phyloP scores from a whole-genome alignment of 352 stramenopile species.

The Phytophthora nicotianae region DNA sequence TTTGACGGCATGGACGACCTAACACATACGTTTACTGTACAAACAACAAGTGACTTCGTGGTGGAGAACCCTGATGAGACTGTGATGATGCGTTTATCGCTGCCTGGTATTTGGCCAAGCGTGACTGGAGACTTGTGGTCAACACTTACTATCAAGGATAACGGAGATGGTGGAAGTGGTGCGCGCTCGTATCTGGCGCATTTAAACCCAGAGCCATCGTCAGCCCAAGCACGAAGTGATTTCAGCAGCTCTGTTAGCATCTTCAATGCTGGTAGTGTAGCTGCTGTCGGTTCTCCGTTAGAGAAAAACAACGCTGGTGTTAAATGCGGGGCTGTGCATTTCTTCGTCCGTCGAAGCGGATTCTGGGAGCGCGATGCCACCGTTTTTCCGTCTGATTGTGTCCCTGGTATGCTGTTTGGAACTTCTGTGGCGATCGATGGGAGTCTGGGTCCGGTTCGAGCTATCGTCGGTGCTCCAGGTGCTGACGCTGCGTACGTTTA shows the following conservation, averaged over 20 bases:
- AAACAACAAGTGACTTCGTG: constrained; percentile 91
- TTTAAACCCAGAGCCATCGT: constrained; percentile 41
- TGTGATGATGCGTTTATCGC: constrained; percentile 88
- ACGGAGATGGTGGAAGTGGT: constrained; percentile 89
- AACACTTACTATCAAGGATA: constrained; percentile 90
- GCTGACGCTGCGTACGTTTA: constrained; percentile 61
- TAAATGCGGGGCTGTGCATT: constrained; percentile 67
- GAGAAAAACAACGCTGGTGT: constrained; percentile 39
- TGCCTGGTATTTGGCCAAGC: constrained; percentile 93
- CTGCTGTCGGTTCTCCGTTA: constrained; percentile 66
- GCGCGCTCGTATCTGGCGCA: constrained; percentile 68
- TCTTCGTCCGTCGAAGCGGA: constrained; percentile 67
- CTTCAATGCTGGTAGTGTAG: constrained; percentile 65
- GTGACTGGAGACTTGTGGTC: constrained; percentile 87
- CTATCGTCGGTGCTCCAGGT: constrained; percentile 75
- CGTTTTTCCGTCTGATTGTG: constrained; percentile 52
- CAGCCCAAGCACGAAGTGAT: constrained; percentile 42
- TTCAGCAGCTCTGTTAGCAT: constrained; percentile 69
- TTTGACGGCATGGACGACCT: constrained; percentile 60
- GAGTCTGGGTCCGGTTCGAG: constrained; percentile 55
- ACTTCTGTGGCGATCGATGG: constrained; percentile 75
- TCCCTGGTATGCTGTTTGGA: constrained; percentile 59
- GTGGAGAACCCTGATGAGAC: constrained; percentile 93
- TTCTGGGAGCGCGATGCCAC: constrained; percentile 75
- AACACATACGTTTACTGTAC: constrained; percentile 72